phyloP scores from a whole-genome alignment of 306 rosid species.

The Castanopsis chinensis region DNA sequence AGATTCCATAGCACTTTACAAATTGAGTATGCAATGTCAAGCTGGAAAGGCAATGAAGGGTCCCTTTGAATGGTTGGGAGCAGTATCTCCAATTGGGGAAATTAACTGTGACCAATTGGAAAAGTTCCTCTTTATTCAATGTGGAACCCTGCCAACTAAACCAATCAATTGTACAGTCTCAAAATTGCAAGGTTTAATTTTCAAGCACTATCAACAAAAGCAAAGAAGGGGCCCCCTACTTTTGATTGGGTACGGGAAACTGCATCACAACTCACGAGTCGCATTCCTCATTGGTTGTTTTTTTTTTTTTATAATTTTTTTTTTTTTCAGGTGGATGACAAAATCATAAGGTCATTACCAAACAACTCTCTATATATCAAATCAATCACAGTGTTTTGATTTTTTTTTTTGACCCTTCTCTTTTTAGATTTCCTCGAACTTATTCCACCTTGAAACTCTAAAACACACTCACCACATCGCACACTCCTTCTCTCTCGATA shows the following conservation, averaged over 20 bases:
- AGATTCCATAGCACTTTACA: neutral
- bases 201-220: neutral
- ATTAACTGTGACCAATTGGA: neutral
- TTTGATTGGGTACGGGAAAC: neutral
- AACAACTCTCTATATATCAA: neutral
- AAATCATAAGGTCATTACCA: neutral
- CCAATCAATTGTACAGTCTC: neutral
- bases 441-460: conserved; percentile 9
- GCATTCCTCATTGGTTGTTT: neutral
- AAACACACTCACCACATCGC: neutral
- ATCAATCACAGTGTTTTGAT: neutral
- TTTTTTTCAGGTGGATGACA: neutral
- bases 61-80: neutral
- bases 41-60: neutral
- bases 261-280: conserved; percentile 1
- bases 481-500: neutral
- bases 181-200: neutral
- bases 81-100: neutral
- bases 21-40: neutral
- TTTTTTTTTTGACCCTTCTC: neutral
- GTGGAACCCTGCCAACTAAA: neutral
- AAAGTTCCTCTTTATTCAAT: neutral
- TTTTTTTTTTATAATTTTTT: neutral
- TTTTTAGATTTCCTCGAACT: neutral
- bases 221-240: neutral